Percentiles rank a stretch among this genome's conserved stretches.
Conservation (phyloP, 176 grass and related monocot genomes). For the Alopecurus myosuroides region DNA sequence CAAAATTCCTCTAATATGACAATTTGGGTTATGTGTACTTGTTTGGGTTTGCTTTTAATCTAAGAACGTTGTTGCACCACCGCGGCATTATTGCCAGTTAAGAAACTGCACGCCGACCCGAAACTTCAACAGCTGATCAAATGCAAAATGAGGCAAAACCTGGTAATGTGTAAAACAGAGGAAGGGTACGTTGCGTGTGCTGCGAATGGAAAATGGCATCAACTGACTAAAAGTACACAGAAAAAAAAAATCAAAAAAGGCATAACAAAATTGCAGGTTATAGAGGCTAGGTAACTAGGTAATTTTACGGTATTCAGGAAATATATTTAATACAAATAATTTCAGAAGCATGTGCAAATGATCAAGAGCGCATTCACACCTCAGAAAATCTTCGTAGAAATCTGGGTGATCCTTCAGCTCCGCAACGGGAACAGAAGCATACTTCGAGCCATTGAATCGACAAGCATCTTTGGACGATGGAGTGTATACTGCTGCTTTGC, state of each 20-base stretch:
- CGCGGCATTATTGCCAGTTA: background rate
- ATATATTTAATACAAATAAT: background rate
- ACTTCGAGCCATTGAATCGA: constrained; percentile 85
- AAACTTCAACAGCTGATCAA: background rate
- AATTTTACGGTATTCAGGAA: background rate
- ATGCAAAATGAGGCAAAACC: background rate
- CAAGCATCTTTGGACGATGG: too few species aligned
- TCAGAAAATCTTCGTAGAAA: constrained; percentile 94
- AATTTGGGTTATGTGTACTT: background rate
- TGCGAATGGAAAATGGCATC: background rate
- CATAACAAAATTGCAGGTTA: too few species aligned
- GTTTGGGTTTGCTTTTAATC: constrained; percentile 6
- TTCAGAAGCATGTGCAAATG: background rate
- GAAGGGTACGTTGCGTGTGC: background rate
- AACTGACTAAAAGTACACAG: too few species aligned
- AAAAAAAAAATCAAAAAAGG: too few species aligned
- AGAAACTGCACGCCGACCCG: background rate
- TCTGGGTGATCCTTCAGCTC: constrained; percentile 77
- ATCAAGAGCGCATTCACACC: constrained; percentile 43
- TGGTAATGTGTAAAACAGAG: background rate
- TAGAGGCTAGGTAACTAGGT: background rate
- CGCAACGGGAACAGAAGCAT: constrained; percentile 56
- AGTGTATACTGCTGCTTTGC: too few species aligned
- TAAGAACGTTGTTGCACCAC: background rate
- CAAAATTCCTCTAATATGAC: too few species aligned